Base-by-base conservation (phyloP, 805 yeast species). In the Zygosaccharomyces pseudorouxii region DNA sequence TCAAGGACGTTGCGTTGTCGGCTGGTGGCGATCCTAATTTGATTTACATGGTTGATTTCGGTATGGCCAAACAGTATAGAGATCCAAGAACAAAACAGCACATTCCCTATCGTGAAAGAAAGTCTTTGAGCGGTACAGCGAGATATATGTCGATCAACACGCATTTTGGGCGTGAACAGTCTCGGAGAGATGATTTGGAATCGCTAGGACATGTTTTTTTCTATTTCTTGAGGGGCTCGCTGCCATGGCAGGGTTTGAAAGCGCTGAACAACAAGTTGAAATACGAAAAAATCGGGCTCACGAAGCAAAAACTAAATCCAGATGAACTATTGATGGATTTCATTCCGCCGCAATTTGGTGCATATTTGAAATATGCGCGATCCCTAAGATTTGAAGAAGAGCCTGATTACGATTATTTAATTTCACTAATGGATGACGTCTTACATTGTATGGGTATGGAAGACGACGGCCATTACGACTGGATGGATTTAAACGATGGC, bases 241-340 rank as follows among this genome's bases (percentile, higher is more conserved):
- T 86, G 62, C 95, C 95, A 40, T 86, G 95, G 95, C 95, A 86
- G 69, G 95, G 95, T n/a, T 71, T 86, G 51, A 86, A 85, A 67
- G 93, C 92, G 1, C 89, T 89, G 50, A 85, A 88, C n/a, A 86
- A 86, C 65, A 86, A 86, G 64, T 77, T 81, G 55, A 86, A 86
- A 65, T 86, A 86, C 63, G 93, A 86, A 65, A 86, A 85, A 63
- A 86, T 86, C 65, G 93, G 93, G 25, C 85, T 84, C 55, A 84
- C 84, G 59, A 86, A 86, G 65, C 82, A 84, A 62, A 75, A 83
- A 12, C 81, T 89, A 1, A 77, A 82, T 11, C 80, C 86, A 7
- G 73, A 72, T 40, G 83, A 81, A 42, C 67, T 83, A 48, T 60
- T 73, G 49, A 78, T 87, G 58, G 76, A 75, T 43, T 81, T 80